Conservation (phyloP, 2,329 filamentous ascomycete species). For the Colletotrichum orbiculare region DNA sequence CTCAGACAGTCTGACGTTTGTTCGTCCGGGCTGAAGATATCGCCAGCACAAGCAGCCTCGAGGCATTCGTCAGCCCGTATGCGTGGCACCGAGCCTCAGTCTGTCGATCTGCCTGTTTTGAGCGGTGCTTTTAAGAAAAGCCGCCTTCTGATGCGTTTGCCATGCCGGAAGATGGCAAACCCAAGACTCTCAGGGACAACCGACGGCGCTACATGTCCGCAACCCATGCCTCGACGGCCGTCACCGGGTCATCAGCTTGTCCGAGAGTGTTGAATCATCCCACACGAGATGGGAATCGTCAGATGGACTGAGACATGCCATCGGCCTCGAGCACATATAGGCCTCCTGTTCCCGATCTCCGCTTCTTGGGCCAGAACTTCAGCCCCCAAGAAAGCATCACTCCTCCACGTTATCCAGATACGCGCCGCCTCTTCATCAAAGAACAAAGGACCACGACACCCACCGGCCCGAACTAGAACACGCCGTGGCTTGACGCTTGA, state of each 20-base stretch:
- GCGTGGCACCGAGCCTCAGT: neutral
- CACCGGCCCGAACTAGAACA: slow-evolving; percentile 13
- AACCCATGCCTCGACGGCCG: too few species aligned
- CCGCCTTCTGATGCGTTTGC: neutral
- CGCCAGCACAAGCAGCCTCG: neutral
- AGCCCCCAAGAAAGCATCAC: neutral
- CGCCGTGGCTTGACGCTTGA: slow-evolving; percentile 9
- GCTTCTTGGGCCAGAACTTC: neutral
- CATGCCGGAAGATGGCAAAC: neutral
- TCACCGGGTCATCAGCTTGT: neutral
- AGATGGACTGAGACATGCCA: neutral
- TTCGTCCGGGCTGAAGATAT: neutral
- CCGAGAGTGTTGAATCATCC: neutral
- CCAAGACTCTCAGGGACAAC: neutral
- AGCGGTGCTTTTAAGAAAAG: neutral
- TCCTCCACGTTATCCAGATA: neutral
- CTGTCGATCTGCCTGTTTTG: neutral
- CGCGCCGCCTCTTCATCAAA: slow-evolving; percentile 1
- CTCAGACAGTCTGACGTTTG: slow-evolving; percentile 32
- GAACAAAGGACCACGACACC: slow-evolving; percentile 17
- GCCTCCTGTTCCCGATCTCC: neutral
- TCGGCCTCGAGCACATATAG: neutral
- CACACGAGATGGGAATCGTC: neutral
- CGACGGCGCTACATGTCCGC: too few species aligned
- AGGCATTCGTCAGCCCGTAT: neutral